Conservation (phyloP, 2,329 filamentous ascomycete genomes). For the Sporothrix luriei region DNA sequence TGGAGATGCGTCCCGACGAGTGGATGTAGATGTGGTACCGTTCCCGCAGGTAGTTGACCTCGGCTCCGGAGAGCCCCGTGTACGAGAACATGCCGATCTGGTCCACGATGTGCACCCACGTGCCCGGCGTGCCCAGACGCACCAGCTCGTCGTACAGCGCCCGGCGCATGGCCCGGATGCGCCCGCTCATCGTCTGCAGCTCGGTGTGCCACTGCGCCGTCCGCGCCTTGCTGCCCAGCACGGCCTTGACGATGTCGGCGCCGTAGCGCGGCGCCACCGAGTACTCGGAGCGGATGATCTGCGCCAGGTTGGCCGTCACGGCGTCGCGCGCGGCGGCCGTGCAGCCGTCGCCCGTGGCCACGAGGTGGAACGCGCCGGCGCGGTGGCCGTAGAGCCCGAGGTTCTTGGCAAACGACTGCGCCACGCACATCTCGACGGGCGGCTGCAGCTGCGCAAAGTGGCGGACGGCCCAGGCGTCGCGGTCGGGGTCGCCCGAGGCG, state of each 20-base stretch:
- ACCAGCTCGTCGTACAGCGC: slow-evolving; percentile 78
- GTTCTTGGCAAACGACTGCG: slow-evolving; percentile 96
- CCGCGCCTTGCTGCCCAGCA: slow-evolving; percentile 79
- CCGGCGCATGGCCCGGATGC: slow-evolving; percentile 89
- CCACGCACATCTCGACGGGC: slow-evolving; percentile 84
- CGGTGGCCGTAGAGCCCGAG: slow-evolving; percentile 97
- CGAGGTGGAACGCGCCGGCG: slow-evolving; percentile 93
- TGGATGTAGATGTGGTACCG: slow-evolving; percentile 86
- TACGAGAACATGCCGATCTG: slow-evolving; percentile 99
- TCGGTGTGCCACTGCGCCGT: slow-evolving; percentile 93
- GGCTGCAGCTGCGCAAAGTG: slow-evolving; percentile 78
- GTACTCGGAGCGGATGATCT: slow-evolving; percentile 96
- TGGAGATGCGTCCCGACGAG: slow-evolving; percentile 96
- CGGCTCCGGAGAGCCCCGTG: slow-evolving; percentile 73
- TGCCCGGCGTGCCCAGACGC: slow-evolving; percentile 79
- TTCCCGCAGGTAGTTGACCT: slow-evolving; percentile 70
- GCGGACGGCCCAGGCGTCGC: slow-evolving; percentile 85
- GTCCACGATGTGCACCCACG: slow-evolving; percentile 95
- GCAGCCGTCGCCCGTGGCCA: slow-evolving; percentile 57
- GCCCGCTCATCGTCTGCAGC: slow-evolving; percentile 87
- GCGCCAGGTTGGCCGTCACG: slow-evolving; percentile 65
- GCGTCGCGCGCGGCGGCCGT: slow-evolving; percentile 57
- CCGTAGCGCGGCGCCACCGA: slow-evolving; percentile 95
- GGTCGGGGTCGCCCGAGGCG: slow-evolving; percentile 82
- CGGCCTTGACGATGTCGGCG: slow-evolving; percentile 79